Conservation (phyloP, 1,284 basidiomycete genomes). For the Sanghuangporus baumii region DNA sequence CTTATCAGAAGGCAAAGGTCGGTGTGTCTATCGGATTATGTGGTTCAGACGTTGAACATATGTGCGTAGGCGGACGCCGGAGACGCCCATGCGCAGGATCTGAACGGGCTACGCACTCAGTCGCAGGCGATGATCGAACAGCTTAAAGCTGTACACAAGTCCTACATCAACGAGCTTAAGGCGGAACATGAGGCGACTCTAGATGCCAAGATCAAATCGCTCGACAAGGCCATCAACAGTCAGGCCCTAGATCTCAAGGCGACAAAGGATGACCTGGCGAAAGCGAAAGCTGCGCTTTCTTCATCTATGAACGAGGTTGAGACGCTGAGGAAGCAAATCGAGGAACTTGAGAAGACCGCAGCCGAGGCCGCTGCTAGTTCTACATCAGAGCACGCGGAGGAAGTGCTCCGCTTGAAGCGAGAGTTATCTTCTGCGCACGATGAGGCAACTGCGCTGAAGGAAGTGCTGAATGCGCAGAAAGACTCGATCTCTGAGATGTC, state of each 20-base stretch:
- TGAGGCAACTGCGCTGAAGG: conserved; percentile 53
- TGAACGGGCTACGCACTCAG: conserved; percentile 60
- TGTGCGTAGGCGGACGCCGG: conserved; percentile 56
- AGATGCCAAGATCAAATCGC: conserved; percentile 47
- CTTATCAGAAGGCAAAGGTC: conserved; percentile 75
- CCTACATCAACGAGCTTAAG: conserved; percentile 53
- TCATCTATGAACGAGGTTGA: conserved; percentile 48
- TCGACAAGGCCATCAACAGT: conserved; percentile 61
- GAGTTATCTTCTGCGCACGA: conserved; percentile 58
- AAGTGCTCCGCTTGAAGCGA: conserved; percentile 49
- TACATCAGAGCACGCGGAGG: conserved; percentile 43
- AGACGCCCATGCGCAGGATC: conserved; percentile 59
- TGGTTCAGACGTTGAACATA: conserved; percentile 7
- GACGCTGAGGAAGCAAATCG: conserved; percentile 53
- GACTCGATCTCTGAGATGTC: conserved; percentile 65
- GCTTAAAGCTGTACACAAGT: conserved; percentile 55
- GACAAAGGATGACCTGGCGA: conserved; percentile 73
- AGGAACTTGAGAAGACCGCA: conserved; percentile 45
- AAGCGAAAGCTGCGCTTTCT: conserved; percentile 58
- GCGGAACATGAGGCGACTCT: conserved; percentile 54
- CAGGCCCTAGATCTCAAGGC: conserved; percentile 70
- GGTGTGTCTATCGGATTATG: conserved; percentile 19
- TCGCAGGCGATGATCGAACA: conserved; percentile 65
- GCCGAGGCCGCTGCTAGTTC: conserved; percentile 34
- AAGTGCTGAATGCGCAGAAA: conserved; percentile 60